Base-by-base conservation (phyloP, 768 basidiomycete genomes). In the Strobilomyces confusus region DNA sequence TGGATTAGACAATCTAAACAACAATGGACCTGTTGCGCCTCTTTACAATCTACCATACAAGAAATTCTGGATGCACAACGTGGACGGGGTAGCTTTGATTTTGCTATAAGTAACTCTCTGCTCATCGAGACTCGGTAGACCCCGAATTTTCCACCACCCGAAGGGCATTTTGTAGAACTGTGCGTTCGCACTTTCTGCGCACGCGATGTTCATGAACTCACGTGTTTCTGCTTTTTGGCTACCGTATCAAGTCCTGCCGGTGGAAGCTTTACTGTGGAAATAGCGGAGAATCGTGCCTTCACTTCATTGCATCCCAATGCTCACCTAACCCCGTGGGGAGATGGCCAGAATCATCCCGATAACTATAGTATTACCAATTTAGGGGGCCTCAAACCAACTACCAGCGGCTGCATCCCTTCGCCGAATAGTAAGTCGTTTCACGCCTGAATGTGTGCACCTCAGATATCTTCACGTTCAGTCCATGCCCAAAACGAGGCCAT, bases 341-440 rank as follows among this genome's bases (percentile, higher is more conserved):
- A 63, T 4, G 57, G 61, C 11, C 0, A 0, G 19, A 0, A 46
- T 1, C 48, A 62, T 38, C 44, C 61, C 2, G 49, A 40, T 0
- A 2, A 52, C 20, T 56, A 37, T 22, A 42, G 51, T 26, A 2
- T 44, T 2, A 8, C 4, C 3, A 25, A 54, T 19, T 20, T 44
- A 19, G 53, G 42, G 5, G 46, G 30, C 8, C 3, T 33, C 12
- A 0, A 2, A 20, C 23, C 20, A 11, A 14, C 20, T 17, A 0
- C 17, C 1, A 36, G 49, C 20, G 3, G 2, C 9, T 49, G 61
- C 17, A 23, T 62, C 7, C 1, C 9, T 4, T 0, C 36, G 0
- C 62, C 62, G 20, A 63, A 63, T 32, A 30, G 62, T 63, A 40
- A 55, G 63, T 47, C 22, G 4, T 30, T 36, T 25, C 11, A 15